phyloP scores from a whole-genome alignment of 1,284 basidiomycete genomes.

The Trametes versicolor region DNA sequence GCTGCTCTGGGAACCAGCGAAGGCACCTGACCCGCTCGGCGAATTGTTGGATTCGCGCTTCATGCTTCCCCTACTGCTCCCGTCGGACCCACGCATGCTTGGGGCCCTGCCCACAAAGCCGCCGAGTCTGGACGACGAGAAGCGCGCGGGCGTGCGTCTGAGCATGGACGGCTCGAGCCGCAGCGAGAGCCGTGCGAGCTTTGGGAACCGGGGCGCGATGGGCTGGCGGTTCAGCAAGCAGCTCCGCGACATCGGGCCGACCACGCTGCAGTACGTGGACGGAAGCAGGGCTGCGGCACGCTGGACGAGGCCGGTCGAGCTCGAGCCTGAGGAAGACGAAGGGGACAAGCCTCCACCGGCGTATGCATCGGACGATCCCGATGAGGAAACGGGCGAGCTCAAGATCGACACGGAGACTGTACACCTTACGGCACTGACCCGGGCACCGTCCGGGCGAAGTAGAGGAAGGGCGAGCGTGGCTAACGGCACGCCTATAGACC shows the following conservation, averaged over 20 bases:
- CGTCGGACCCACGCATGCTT: conserved; percentile 80
- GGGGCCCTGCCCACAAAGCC: conserved; percentile 70
- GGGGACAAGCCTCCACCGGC: conserved; percentile 42
- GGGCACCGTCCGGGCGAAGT: conserved; percentile 66
- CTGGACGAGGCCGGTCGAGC: conserved; percentile 48
- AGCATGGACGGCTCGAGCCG: conserved; percentile 48
- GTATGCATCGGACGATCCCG: conserved; percentile 41
- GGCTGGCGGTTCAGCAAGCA: conserved; percentile 66
- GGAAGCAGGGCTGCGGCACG: conserved; percentile 61
- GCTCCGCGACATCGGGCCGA: conserved; percentile 67
- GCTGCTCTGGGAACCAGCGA: conserved; percentile 78
- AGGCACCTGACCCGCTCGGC: conserved; percentile 83
- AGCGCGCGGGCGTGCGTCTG: conserved; percentile 41
- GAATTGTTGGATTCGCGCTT: conserved; percentile 91
- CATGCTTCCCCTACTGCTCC: conserved; percentile 91
- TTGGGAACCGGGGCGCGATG: conserved; percentile 53
- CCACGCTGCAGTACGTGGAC: conserved; percentile 74
- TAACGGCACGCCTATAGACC: conserved; percentile 36
- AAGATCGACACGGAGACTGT: conserved; percentile 44
- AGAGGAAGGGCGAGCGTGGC: conserved; percentile 62
- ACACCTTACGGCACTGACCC: conserved; percentile 69
- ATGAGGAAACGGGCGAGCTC: conserved; percentile 41
- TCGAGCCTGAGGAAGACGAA: conserved; percentile 50
- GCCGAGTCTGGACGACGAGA: conserved; percentile 49
- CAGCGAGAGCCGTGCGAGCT: conserved; percentile 50